Evolutionary conservation across 129 eudicot genomes (phyloP), one percentile per base, ranked within the genome.

Genomic region (Chrysanthemum seticuspe): DNA sequence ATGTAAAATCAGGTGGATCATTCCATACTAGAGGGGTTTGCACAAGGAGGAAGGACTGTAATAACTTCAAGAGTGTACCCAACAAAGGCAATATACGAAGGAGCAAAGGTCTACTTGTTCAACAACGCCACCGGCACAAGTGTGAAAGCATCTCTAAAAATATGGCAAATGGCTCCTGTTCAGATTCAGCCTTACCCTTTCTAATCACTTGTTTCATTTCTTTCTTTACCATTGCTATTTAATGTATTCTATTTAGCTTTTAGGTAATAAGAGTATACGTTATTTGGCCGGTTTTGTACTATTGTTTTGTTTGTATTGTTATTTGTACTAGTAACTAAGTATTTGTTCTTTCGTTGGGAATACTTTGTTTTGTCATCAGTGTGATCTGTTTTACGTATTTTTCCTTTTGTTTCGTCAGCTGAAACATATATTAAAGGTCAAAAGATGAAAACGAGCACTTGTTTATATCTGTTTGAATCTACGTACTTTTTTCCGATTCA

Each of bases 11-110:
- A 92, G 96, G 97, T 92, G 68, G 97, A 92, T 85, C 97, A 92
- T 71, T 92, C 97, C 5, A 80, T 92, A 3, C 83, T 92, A 6
- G 97, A 92, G 72, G 87, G 89, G 49, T 92, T 92, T 76, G 97
- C 83, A 13, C 94, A 87, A 83, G 96, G 94, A 68, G 97, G 97
- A 63, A 83, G 97, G 71, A 87, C 83, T 9, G 88, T 80, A 9
- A 89, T 89, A 16, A 87, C 97, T 6, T 87, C 97, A 16, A 77
- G 97, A 50, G 79, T 81, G 2, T 92, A 92, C 71, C 97, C 96
- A 2, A 92, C 96, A 4, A 76, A 78, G 57, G 97, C 97, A 59
- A 81, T 92, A 11, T 70, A 83, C 15, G 87, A 85, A 25, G 80
- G 76, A 7, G 97, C 97, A 1, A 76, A 82, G 44, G 58, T 92